Evolutionary conservation across 352 stramenopile genomes (phyloP).

Genomic region (Nothophytophthora sp.): DNA sequence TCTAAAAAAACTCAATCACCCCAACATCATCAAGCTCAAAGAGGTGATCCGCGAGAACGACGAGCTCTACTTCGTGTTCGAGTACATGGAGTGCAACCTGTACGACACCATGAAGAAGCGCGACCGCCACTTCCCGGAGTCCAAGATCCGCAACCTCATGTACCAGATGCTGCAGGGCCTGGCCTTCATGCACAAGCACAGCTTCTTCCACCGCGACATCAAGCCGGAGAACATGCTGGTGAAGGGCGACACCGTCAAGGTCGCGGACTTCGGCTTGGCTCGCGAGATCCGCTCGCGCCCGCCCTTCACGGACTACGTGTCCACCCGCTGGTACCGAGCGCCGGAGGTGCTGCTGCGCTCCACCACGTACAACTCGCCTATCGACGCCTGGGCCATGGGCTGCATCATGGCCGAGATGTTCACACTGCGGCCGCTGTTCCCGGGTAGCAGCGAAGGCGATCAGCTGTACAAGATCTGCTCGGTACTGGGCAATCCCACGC

Average conservation of each 20-base stretch:
- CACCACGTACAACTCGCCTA: slow-evolving; percentile 97
- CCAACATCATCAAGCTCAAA: slow-evolving; percentile 98
- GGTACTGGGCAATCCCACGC: slow-evolving; percentile 93
- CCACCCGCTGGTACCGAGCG: slow-evolving; percentile 97
- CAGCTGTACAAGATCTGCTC: slow-evolving; percentile 99
- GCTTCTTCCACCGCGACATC: slow-evolving; percentile 99
- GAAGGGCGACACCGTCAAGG: slow-evolving; percentile 91
- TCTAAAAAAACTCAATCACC: slow-evolving; percentile 98
- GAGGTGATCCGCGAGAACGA: slow-evolving; percentile 98
- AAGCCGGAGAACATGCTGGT: slow-evolving; percentile 99
- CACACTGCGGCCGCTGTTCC: slow-evolving; percentile 97
- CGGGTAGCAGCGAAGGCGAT: slow-evolving; percentile 98
- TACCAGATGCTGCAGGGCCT: no score
- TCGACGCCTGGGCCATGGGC: slow-evolving; percentile 96
- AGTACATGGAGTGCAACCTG: slow-evolving; percentile 98
- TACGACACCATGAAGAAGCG: slow-evolving; percentile 94
- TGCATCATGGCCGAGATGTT: slow-evolving; percentile 99
- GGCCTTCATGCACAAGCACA: slow-evolving; percentile 97
- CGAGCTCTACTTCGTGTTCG: slow-evolving; percentile 97
- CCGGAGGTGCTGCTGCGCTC: slow-evolving; percentile 99
- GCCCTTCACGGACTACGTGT: slow-evolving; percentile 99
- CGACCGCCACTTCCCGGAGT: slow-evolving; percentile 85
- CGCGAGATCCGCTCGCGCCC: slow-evolving; percentile 87
- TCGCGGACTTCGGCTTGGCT: slow-evolving; percentile 97
- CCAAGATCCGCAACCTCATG: slow-evolving; percentile 94